Base-by-base conservation (phyloP, 1,139 yeast genomes). In the Candida buenavistaensis region DNA sequence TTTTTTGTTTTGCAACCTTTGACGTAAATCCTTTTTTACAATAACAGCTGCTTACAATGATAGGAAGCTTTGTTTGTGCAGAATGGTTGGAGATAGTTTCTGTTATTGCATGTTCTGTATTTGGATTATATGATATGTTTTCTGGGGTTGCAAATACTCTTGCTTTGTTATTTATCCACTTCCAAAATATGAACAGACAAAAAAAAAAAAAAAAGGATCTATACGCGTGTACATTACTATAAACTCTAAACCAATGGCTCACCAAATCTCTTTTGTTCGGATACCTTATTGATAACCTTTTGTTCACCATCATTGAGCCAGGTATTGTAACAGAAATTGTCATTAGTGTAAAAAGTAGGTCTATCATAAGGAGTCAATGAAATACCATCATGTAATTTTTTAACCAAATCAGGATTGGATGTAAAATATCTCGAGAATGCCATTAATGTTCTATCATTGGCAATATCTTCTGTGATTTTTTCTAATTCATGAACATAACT, bases 351-450 rank as follows among this genome's bases (percentile, higher is more conserved):
- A 42, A 59, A 59, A 3, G 47, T 33, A 14, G 37, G 37, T 45
- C 63, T 51, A 16, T 52, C 50, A 38, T 57, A 59, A 10, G 51
- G 50, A 33, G 60, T 65, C 47, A 76, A 59, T 21, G 63, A 61
- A 31, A 48, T 39, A 10, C 77, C 77, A 28, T 72, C 56, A 37
- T 62, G 6, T 30, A 76, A 53, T 51, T 78, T 65, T 11, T 61
- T 44, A 6, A 64, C 68, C 30, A 77, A 58, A 53, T 78, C 82
- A 4, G 82, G 82, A 54, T 75, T 77, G 4, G 79, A 57, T 28
- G 65, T 67, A 44, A 59, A 76, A 41, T 55, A 64, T 52, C 81
- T 64, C 22, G 73, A 72, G 47, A 64, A 67, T 6, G 66, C 75
- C 43, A 68, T 55, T 39, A 71, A 48, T 3, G 75, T 68, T 44